phyloP scores from a whole-genome alignment of 176 grass and related monocot species.

The Puccinellia tenuiflora region DNA sequence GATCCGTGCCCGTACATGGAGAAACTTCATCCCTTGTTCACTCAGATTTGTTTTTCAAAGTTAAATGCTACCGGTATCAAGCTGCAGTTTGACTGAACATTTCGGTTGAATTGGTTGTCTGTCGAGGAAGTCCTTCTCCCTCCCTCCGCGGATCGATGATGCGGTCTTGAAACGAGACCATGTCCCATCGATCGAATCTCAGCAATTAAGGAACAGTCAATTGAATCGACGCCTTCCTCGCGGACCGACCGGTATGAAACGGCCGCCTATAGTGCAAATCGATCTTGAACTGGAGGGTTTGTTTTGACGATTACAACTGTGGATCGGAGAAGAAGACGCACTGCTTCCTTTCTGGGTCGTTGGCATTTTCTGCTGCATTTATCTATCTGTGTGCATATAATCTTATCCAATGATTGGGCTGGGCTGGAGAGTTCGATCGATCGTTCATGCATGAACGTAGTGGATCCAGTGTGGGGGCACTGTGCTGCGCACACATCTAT shows the following conservation, averaged over 20 bases:
- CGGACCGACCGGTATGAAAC: neutral
- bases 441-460: neutral
- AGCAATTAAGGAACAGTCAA: neutral
- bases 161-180: neutral
- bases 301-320: neutral
- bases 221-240: neutral
- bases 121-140: neutral
- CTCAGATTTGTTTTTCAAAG: conserved; percentile 10
- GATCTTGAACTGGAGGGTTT: neutral
- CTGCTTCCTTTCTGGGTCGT: neutral
- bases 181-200: neutral
- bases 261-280: neutral
- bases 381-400: neutral
- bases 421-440: neutral
- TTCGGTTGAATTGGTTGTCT: neutral
- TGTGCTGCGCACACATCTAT: neutral
- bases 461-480: neutral
- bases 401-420: conserved; percentile 18
- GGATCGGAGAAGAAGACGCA: neutral
- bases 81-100: neutral
- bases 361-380: neutral
- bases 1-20: conserved; percentile 38
- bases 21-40: conserved; percentile 57
- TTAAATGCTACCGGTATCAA: neutral
- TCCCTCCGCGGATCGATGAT: neutral